Base-by-base conservation (phyloP, 192 early-diverging fungal species). In the Thamnidium elegans region DNA sequence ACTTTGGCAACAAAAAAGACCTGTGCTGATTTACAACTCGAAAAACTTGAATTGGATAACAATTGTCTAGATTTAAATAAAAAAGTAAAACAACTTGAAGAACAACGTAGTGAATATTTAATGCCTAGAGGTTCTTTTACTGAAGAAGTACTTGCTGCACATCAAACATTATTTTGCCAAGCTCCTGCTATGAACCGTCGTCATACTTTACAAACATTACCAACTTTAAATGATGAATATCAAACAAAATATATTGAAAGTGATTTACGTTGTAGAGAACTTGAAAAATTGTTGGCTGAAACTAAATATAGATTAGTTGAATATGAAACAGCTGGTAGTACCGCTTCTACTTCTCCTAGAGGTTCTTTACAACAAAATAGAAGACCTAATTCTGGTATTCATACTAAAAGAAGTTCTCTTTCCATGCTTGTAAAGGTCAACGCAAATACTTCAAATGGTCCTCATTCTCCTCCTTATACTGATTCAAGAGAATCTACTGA, bases 271-370 rank as follows among this genome's bases (percentile, higher is more conserved):
- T 76, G 74, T 51, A 66, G 74, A 11, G 74, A 76, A 10, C 50
- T 76, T 17, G 74, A 76, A 30, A 71, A 72, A 60, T n/a, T 76
- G 11, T 46, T 76, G 36, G 74, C 74, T 7, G 74, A 76, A 46
- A 52, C 74, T 13, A 76, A 76, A 55, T 48, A 64, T 23, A 76
- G 71, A 53, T 39, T 76, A n/a, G 74, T 66, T 0, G 62, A 71
- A 45, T 65, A 61, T 31, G 68, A 75, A 47, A 59, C 68, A 15
- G 34, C 62, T 19, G 44, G 45, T 39, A 44, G 63, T 7, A 61
- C 23, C n/a, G 15, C 61, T 15, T 48, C 68, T 4, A 61, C 26
- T 13, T 42, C 68, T 21, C 63, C 68, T 7, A 58, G 60, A 39
- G 50, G 51, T 1, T 62, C 64, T 3, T 53, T 63, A 45, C 70